phyloP scores from a whole-genome alignment of 345 rosid genomes.

The Aethionema arabicum region DNA sequence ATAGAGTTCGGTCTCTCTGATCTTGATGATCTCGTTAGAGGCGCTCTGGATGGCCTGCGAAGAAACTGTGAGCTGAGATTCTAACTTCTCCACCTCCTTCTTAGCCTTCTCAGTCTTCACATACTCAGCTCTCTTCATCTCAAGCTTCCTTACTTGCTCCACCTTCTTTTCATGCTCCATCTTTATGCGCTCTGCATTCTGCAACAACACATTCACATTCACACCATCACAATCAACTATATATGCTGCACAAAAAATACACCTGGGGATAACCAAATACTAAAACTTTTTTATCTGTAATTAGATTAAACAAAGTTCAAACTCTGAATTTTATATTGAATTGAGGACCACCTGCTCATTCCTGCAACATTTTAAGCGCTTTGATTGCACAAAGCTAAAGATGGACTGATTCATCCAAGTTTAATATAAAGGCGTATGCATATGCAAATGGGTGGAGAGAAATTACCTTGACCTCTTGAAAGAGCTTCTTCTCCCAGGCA shows the following conservation, averaged over 20 bases:
- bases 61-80: conserved; percentile 83
- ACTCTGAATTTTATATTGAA: neutral
- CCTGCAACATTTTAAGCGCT: neutral
- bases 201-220: conserved; percentile 31
- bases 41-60: conserved; percentile 78
- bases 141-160: conserved; percentile 75
- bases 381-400: neutral
- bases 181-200: conserved; percentile 71
- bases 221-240: conserved; percentile 22
- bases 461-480: conserved; percentile 84
- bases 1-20: conserved; percentile 77
- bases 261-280: conserved; percentile 30
- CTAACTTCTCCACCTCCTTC: conserved; percentile 80
- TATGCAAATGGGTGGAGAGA: conserved; percentile 5
- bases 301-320: conserved; percentile 24
- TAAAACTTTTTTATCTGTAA: conserved; percentile 23
- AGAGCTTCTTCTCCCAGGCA: conserved; percentile 97
- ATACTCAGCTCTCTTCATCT: conserved; percentile 79
- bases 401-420: neutral
- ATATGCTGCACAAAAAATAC: neutral
- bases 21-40: conserved; percentile 74
- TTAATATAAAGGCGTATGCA: neutral
- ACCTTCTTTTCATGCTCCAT: conserved; percentile 83
- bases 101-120: conserved; percentile 75
- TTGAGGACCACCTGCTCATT: no score